Evolutionary conservation across 202 grass and related monocot species (phyloP).

Genomic region (Digitaria exilis): DNA sequence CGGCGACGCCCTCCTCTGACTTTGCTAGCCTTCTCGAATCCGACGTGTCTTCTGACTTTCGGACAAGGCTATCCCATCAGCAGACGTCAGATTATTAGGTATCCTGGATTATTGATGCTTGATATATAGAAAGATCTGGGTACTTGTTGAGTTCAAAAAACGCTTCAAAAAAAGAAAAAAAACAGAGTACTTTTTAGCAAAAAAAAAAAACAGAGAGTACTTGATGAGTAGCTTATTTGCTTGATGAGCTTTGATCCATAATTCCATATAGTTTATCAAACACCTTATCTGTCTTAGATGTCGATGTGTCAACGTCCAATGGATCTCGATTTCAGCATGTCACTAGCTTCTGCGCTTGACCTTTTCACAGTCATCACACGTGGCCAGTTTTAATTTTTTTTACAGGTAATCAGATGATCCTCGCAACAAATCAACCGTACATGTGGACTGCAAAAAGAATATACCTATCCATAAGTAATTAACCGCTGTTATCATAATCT

Average conservation of each 20-base stretch:
- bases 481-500: neutral
- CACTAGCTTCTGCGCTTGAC: neutral
- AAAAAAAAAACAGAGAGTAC: no score
- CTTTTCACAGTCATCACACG: neutral
- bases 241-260: neutral
- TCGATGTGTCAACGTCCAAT: neutral
- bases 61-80: neutral
- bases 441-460: neutral
- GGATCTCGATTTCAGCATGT: neutral
- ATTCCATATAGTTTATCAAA: neutral
- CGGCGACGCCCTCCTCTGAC: neutral
- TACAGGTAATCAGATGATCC: neutral
- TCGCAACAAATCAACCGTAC: neutral
- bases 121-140: no score
- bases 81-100: neutral
- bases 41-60: conserved; percentile 26
- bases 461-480: neutral
- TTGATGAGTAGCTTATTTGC: no score
- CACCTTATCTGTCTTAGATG: neutral
- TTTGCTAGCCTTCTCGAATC: neutral
- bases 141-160: no score
- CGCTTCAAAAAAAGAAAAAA: no score
- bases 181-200: no score
- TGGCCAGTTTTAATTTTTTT: neutral
- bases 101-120: neutral